A percentile compares a stretch with the other conserved stretches of the same genome.
Conservation (phyloP, 495 filamentous ascomycete genomes). For the Aspergillus campestris region DNA sequence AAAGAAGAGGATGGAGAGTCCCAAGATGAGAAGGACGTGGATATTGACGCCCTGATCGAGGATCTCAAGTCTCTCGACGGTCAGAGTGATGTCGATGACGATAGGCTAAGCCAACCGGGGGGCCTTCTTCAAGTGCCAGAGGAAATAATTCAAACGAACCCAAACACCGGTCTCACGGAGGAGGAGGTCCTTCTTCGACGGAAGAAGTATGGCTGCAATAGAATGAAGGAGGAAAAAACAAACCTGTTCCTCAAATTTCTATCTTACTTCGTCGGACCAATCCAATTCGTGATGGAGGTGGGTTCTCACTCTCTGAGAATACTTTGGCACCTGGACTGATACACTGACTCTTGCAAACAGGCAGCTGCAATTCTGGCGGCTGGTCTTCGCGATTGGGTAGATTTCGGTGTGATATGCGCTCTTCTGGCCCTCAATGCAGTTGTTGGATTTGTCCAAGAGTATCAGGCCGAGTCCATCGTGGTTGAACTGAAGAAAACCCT, state of each 20-base stretch:
- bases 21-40: constrained; percentile 59
- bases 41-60: constrained; percentile 71
- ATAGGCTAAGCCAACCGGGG: constrained; percentile 20
- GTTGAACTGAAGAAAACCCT: constrained; percentile 87
- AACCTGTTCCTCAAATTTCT: constrained; percentile 80
- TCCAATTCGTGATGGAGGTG: constrained; percentile 94
- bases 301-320: not conserved
- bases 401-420: constrained; percentile 69
- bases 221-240: constrained; percentile 84
- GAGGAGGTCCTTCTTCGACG: constrained; percentile 59
- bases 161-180: constrained; percentile 59
- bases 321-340: not conserved
- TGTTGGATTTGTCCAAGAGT: constrained; percentile 86
- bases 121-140: constrained; percentile 48
- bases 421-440: constrained; percentile 71
- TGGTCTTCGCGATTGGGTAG: constrained; percentile 68
- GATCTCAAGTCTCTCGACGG: constrained; percentile 74
- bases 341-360: constrained; percentile 23
- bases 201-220: constrained; percentile 76
- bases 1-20: constrained; percentile 28
- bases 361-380: constrained; percentile 67
- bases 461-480: constrained; percentile 82
- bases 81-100: constrained; percentile 49
- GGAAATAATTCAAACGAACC: constrained; percentile 63
- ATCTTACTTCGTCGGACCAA: constrained; percentile 77